Percentiles rank a stretch among this genome's conserved stretches.
Evolutionary conservation across 2,329 filamentous ascomycete species (phyloP).

Genomic region (Neofusicoccum sp.): DNA sequence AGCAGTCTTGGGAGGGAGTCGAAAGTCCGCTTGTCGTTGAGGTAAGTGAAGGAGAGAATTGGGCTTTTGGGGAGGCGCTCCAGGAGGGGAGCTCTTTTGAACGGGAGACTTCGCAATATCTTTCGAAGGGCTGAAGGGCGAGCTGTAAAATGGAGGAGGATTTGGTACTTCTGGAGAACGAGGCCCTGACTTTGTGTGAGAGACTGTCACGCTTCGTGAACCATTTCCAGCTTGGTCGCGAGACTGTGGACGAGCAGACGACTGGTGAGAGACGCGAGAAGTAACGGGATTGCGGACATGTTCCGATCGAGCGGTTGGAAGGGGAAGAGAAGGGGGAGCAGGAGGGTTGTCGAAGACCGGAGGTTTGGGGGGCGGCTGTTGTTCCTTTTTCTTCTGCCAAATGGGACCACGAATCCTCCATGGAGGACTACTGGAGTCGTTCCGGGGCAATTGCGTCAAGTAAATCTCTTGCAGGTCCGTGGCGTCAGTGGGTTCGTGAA

Average conservation of each 20-base stretch:
- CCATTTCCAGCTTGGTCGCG: background rate
- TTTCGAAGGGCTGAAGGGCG: background rate
- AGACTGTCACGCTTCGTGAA: background rate
- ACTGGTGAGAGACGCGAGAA: background rate
- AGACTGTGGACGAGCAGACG: background rate
- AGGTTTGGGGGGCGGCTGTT: constrained; percentile 22
- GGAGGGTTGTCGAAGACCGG: constrained; percentile 21
- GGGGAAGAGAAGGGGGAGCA: background rate
- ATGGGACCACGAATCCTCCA: constrained; percentile 47
- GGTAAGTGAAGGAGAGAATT: background rate
- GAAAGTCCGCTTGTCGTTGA: background rate
- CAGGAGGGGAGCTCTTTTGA: background rate
- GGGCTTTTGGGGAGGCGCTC: background rate
- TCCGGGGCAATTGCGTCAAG: constrained; percentile 44
- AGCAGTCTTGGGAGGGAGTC: background rate
- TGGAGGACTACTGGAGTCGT: constrained; percentile 26
- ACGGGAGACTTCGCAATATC: background rate
- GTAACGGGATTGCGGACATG: background rate
- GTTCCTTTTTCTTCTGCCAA: constrained; percentile 42
- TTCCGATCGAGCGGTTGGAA: background rate
- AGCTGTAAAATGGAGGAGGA: constrained; percentile 1
- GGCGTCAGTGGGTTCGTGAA: constrained; percentile 42
- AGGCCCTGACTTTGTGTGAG: background rate
- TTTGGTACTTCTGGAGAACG: background rate
- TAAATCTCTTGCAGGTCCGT: constrained; percentile 42